phyloP scores from a whole-genome alignment of 2,329 filamentous ascomycete species.

The Beauveria varroae region DNA sequence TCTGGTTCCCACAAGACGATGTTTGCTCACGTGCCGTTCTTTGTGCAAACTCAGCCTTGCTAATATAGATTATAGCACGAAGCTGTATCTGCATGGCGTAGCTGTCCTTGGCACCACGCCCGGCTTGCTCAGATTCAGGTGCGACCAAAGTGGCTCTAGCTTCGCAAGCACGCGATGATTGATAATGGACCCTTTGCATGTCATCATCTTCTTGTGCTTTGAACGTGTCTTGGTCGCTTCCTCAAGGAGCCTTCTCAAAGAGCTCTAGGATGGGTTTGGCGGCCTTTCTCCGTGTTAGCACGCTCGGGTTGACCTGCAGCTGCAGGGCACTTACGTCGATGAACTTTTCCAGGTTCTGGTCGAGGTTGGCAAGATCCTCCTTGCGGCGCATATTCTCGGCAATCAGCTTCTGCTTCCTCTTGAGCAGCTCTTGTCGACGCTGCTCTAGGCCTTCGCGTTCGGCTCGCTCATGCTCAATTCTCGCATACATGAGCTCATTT shows the following conservation, averaged over 20 bases:
- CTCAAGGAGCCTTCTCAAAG: constrained; percentile 64
- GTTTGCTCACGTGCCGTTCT: not conserved
- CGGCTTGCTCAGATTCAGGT: not conserved
- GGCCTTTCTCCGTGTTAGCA: constrained; percentile 43
- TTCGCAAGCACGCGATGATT: not conserved
- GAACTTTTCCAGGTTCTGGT: constrained; percentile 88
- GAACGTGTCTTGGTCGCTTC: not conserved
- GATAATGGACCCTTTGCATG: not conserved
- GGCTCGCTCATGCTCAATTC: constrained; percentile 83
- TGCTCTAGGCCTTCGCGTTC: constrained; percentile 82
- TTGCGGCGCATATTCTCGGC: constrained; percentile 83
- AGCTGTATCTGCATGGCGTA: not conserved
- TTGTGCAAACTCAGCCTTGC: not conserved
- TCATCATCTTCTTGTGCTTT: not conserved
- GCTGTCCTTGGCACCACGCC: not conserved
- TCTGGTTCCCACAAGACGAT: not conserved
- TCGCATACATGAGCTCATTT: constrained; percentile 76
- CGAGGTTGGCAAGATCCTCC: constrained; percentile 83
- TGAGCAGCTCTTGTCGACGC: constrained; percentile 68
- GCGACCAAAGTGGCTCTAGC: not conserved
- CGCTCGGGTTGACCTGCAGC: not conserved
- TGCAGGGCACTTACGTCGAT: constrained; percentile 61
- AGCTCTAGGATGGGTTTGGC: constrained; percentile 82
- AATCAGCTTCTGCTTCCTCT: constrained; percentile 54
- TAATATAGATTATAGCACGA: not conserved